Percentiles rank a stretch among this genome's conserved stretches.
phyloP scores from a whole-genome alignment of 73 alveolate genomes.

The Paramecium bursaria region DNA sequence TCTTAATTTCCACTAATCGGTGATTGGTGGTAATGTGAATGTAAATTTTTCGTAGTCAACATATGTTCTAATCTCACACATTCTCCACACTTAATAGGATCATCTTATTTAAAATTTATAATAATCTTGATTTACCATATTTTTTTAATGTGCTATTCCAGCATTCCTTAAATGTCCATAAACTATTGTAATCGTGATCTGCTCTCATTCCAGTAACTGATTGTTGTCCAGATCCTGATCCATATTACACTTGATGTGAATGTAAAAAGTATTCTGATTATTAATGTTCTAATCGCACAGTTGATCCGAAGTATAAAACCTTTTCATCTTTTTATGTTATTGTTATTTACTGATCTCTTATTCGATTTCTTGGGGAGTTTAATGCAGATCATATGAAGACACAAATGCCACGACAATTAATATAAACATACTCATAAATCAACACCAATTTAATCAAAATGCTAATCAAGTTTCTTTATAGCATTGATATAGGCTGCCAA shows the following conservation, averaged over 20 bases:
- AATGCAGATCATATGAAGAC: slow-evolving; percentile 1
- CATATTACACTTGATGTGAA: slow-evolving; percentile 73
- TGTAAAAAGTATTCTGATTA: slow-evolving; percentile 61
- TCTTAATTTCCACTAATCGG: slow-evolving; percentile 77
- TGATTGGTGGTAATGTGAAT: slow-evolving; percentile 68
- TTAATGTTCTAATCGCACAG: slow-evolving; percentile 59
- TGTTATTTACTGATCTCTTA: slow-evolving; percentile 24
- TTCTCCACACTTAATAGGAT: slow-evolving; percentile 74
- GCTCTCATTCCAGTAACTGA: slow-evolving; percentile 73
- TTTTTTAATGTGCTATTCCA: slow-evolving; percentile 37
- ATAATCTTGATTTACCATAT: slow-evolving; percentile 61
- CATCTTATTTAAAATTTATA: slow-evolving; percentile 60
- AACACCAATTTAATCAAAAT: slow-evolving; percentile 65
- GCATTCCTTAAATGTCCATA: slow-evolving; percentile 79
- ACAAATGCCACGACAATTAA: neutral
- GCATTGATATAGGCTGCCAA: slow-evolving; percentile 84
- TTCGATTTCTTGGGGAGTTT: neutral
- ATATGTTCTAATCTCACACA: slow-evolving; percentile 78
- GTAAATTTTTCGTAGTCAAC: slow-evolving; percentile 75
- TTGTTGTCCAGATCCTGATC: slow-evolving; percentile 79
- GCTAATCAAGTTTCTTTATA: slow-evolving; percentile 74
- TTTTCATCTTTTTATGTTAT: slow-evolving; percentile 7
- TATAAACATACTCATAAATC: slow-evolving; percentile 28
- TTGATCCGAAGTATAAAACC: slow-evolving; percentile 7
- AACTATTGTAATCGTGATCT: slow-evolving; percentile 74